Evolutionary conservation across 345 rosid genomes (phyloP).

Genomic region (Eucalyptus virginea): DNA sequence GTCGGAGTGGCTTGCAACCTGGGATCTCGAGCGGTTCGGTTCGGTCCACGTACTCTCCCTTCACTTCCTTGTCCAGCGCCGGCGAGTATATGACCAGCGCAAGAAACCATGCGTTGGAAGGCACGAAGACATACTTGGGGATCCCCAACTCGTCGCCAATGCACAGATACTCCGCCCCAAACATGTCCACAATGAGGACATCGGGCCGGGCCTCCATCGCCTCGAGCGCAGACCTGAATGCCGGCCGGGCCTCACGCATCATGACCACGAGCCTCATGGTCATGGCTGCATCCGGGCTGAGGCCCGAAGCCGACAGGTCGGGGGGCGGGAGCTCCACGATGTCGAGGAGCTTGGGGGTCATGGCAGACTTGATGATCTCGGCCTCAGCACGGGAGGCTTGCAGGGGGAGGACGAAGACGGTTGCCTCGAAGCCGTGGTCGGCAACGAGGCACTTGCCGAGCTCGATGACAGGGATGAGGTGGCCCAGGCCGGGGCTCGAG

Average conservation of each 20-base stretch:
- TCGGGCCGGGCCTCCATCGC: slow-evolving; percentile 17
- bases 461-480: slow-evolving; percentile 44
- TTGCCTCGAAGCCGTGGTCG: slow-evolving; percentile 15
- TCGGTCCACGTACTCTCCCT: slow-evolving; percentile 19
- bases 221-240: slow-evolving; percentile 16
- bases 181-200: background rate
- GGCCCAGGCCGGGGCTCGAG: slow-evolving; percentile 54
- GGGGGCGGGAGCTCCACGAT: slow-evolving; percentile 15
- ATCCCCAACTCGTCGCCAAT: slow-evolving; percentile 26
- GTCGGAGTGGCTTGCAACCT: slow-evolving; percentile 37
- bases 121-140: slow-evolving; percentile 11
- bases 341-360: slow-evolving; percentile 1
- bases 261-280: background rate
- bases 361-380: slow-evolving; percentile 1
- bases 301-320: slow-evolving; percentile 7
- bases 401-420: slow-evolving; percentile 17
- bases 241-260: slow-evolving; percentile 26
- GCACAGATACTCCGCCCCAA: slow-evolving; percentile 5
- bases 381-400: slow-evolving; percentile 13
- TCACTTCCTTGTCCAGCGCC: slow-evolving; percentile 11
- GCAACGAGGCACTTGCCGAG: slow-evolving; percentile 33
- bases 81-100: slow-evolving; percentile 21
- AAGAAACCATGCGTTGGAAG: slow-evolving; percentile 42
- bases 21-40: slow-evolving; percentile 32
- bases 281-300: slow-evolving; percentile 8